Conservation (phyloP, 768 basidiomycete genomes). For the Lentinula lateritia region DNA sequence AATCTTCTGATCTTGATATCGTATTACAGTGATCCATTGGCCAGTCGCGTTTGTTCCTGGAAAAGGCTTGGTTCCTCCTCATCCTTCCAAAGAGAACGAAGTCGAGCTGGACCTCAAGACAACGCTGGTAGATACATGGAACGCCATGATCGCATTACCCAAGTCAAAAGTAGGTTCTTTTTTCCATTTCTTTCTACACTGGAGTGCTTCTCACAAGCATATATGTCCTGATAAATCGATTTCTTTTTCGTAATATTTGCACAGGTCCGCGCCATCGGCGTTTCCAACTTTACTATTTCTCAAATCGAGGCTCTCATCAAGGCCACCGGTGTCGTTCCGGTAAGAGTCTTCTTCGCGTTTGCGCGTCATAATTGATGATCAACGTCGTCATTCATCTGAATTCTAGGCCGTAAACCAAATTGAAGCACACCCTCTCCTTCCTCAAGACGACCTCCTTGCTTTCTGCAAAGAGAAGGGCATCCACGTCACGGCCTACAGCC, state of each 20-base stretch:
- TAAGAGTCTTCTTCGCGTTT: constrained; percentile 22
- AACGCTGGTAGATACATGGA: constrained; percentile 77
- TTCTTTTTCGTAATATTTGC: neutral
- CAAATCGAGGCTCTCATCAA: constrained; percentile 62
- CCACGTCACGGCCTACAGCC: constrained; percentile 60
- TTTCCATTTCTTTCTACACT: neutral
- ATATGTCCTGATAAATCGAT: neutral
- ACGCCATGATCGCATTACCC: constrained; percentile 66
- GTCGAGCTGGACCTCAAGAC: constrained; percentile 51
- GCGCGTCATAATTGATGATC: neutral
- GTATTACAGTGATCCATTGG: constrained; percentile 66
- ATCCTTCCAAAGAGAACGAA: constrained; percentile 38
- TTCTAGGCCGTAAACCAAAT: constrained; percentile 66
- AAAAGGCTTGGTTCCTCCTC: constrained; percentile 47
- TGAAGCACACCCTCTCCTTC: constrained; percentile 77
- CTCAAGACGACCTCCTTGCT: constrained; percentile 65
- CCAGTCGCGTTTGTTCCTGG: constrained; percentile 64
- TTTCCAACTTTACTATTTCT: constrained; percentile 74
- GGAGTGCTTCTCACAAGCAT: neutral
- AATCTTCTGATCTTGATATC: neutral
- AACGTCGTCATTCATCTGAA: neutral
- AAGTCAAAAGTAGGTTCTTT: constrained; percentile 55
- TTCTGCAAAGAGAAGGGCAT: constrained; percentile 69
- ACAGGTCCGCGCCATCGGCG: constrained; percentile 67
- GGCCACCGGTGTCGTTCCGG: constrained; percentile 70